phyloP scores from a whole-genome alignment of 768 basidiomycete genomes.

The Termitomyces sp. region DNA sequence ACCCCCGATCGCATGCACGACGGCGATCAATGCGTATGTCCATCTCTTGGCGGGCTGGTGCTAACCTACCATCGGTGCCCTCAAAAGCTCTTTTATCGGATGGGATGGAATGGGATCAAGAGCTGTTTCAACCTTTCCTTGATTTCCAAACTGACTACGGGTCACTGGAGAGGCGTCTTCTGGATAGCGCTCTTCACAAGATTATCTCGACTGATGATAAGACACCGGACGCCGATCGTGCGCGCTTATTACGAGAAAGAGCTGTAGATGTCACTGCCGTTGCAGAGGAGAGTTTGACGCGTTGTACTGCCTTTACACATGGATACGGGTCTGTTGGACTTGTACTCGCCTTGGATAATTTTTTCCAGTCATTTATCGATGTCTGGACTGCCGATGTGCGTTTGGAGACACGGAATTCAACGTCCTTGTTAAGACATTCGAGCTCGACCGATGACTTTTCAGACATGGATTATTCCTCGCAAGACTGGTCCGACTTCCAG shows the following conservation, averaged over 20 bases:
- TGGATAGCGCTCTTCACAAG: constrained; percentile 56
- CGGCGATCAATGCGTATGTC: constrained; percentile 63
- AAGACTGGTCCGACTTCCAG: constrained; percentile 90
- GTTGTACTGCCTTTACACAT: constrained; percentile 81
- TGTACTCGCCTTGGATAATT: constrained; percentile 68
- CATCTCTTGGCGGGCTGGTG: constrained; percentile 53
- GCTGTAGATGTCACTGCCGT: constrained; percentile 70
- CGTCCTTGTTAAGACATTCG: constrained; percentile 22
- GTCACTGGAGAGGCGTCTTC: constrained; percentile 65
- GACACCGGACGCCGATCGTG: constrained; percentile 39
- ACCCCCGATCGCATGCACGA: constrained; percentile 30
- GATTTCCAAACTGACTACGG: constrained; percentile 88
- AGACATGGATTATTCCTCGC: constrained; percentile 80
- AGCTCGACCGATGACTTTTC: constrained; percentile 60
- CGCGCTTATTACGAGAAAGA: constrained; percentile 70
- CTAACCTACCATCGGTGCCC: constrained; percentile 25
- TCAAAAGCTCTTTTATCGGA: constrained; percentile 26
- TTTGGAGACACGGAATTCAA: constrained; percentile 28
- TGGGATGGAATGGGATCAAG: constrained; percentile 79
- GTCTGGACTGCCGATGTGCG: constrained; percentile 54
- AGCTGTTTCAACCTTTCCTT: constrained; percentile 91
- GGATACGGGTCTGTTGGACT: constrained; percentile 81
- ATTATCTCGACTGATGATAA: constrained; percentile 42
- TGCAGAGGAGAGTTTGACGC: constrained; percentile 75
- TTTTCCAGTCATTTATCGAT: constrained; percentile 70